Conservation (phyloP, 2,329 filamentous ascomycete species). For the Verticillium zaregamsianum region DNA sequence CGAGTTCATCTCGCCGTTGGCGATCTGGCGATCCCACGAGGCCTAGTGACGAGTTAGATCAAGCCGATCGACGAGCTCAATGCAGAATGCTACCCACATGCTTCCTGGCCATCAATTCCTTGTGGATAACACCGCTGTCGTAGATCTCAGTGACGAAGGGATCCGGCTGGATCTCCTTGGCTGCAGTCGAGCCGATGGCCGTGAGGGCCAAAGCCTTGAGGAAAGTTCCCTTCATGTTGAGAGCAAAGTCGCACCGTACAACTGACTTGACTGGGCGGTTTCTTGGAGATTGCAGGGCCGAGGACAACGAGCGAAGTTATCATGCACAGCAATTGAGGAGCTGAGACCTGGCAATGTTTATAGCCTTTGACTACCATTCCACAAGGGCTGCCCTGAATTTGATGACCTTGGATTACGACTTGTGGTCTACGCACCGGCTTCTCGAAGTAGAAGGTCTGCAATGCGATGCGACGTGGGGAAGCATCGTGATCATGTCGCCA, state of each 20-base stretch:
- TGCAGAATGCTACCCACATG: neutral
- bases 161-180: conserved; percentile 1
- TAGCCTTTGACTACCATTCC: neutral
- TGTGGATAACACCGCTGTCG: neutral
- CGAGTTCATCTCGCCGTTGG: conserved; percentile 11
- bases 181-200: neutral
- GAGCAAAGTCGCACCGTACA: neutral
- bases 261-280: neutral
- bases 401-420: neutral
- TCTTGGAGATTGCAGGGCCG: neutral
- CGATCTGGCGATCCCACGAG: conserved; percentile 11
- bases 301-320: neutral
- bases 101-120: neutral
- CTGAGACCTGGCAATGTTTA: neutral
- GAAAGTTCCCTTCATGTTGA: conserved; percentile 1
- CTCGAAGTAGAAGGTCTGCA: neutral
- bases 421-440: neutral
- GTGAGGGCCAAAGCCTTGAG: neutral
- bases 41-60: conserved; percentile 1
- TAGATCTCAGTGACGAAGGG: neutral
- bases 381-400: neutral
- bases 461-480: neutral
- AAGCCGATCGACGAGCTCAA: neutral
- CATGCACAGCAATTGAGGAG: neutral
- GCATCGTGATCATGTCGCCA: neutral